Evolutionary conservation across 2,329 filamentous ascomycete species (phyloP), one percentile per base, ranked within the genome.

Genomic region (Aspergillus bombycis): DNA sequence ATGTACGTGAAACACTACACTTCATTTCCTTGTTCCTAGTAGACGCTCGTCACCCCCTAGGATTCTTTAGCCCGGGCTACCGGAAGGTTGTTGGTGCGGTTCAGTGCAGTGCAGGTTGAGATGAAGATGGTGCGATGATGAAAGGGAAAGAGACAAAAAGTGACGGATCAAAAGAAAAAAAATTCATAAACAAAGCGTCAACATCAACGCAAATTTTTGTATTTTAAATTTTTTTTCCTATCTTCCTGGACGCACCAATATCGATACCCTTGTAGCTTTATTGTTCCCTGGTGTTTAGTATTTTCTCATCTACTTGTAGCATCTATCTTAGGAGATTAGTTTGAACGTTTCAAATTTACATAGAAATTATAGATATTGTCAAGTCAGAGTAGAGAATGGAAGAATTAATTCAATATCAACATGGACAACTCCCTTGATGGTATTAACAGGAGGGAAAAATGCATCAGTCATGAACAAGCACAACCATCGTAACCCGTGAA

Each of bases 181-280:
- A 67, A 68, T 65, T 41, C 46, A 63, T 58, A 62, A 64, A 57
- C 55, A 63, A 60, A 57, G 26, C 53, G 48, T 52, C 48, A 34
- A 52, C 26, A 32, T 38, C 32, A 43, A 48, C 52, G 36, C 28
- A 59, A 38, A 55, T 58, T 65, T 68, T 69, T 75, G 72, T 74
- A 74, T 65, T 72, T 69, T 74, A 74, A 61, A 66, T 63, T 64
- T 69, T 62, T 57, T 45, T 57, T 41, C 26, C 34, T 58, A 41
- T 19, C 23, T 61, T 56, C 65, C 60, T 62, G 63, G 66, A 69
- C 70, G 72, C 68, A 68, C 69, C 71, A 72, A 73, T 70, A 75
- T 75, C 73, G 74, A 75, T 75, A 75, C 73, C 74, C 74, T 75
- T 71, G 66, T 70, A 74, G 63, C 58, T 70, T 65, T 36, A n/a